Evolutionary conservation across 2,329 filamentous ascomycete species (phyloP).

Genomic region (Chaetomium sp.): DNA sequence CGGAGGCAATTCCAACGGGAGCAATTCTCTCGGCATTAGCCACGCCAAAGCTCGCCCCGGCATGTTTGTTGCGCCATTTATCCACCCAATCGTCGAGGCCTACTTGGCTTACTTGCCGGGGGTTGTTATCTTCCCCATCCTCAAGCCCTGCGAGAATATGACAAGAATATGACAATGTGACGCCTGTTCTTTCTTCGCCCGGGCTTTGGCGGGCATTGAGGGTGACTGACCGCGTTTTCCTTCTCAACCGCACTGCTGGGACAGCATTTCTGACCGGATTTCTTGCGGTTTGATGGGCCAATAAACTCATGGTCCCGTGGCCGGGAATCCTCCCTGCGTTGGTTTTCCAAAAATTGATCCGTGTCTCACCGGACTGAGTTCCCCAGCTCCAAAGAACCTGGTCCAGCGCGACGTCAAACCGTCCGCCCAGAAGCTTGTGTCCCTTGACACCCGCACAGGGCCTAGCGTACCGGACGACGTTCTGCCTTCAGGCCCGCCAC

Average conservation of each 20-base stretch:
- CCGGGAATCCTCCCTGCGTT: neutral
- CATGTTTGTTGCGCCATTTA: constrained; percentile 29
- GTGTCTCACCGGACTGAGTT: neutral
- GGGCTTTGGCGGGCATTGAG: neutral
- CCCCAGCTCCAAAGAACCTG: neutral
- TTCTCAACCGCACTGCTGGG: neutral
- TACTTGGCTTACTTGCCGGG: constrained; percentile 13
- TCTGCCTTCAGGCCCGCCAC: constrained; percentile 17
- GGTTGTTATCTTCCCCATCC: constrained; percentile 3
- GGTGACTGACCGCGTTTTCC: neutral
- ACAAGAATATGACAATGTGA: constrained; percentile 12
- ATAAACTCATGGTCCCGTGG: neutral
- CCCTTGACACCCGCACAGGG: constrained; percentile 11
- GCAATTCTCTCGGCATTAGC: neutral
- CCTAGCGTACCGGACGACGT: neutral
- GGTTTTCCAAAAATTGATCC: neutral
- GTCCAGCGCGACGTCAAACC: constrained; percentile 14
- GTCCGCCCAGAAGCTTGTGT: constrained; percentile 14
- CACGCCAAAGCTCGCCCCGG: constrained; percentile 24
- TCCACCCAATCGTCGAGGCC: constrained; percentile 29
- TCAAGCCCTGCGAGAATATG: neutral
- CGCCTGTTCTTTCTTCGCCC: neutral
- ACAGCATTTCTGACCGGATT: neutral
- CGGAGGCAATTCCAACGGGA: constrained; percentile 2
- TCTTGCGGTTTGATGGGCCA: neutral